Evolutionary conservation across 2,329 filamentous ascomycete genomes (phyloP), one percentile per base, ranked within the genome.

Genomic region (Xylaria hypoxylon): DNA sequence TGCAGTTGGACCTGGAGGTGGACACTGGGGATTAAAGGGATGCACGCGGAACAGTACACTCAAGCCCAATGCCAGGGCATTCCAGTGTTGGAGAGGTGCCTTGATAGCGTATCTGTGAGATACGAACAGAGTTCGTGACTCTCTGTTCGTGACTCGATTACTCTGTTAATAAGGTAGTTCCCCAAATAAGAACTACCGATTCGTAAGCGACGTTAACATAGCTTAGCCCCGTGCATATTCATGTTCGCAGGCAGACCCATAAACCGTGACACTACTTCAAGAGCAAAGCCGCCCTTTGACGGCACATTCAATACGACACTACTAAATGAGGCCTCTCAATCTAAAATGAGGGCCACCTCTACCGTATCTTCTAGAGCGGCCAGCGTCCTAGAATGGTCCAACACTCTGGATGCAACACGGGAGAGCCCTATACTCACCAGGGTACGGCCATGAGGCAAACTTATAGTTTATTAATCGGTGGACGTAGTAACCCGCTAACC

Each of bases 1-100:
- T 97, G 76, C 87, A 89, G 80, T 77, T 89, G 53, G 87, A 89
- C 71, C 78, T 89, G 47, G 87, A 89, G 79, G 84, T 89, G 56
- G 87, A 89, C 71, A 88, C 87, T 3, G 85, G 86, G 1, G 86
- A 88, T 72, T 89, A 77, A 84, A 71, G n/a, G 42, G 40, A 35
- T 13, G 31, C 40, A 22, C 13, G 13, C 26, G 2, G 19, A 33
- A 38, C 19, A 26, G 56, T 26, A 22, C 24, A 19, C 22, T 56
- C 33, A 33, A 24, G 19, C 48, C 7, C 2, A 33, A 62, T 31
- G 6, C 13, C n/a, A 47, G n/a, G 33, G 35, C n/a, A 10, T 28
- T n/a, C 15, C 28, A 13, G 28, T 24, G 1, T 42, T 15, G 38
- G n/a, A 40, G 15, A 31, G 5, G 2, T 7, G 5, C n/a, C 35